Conservation (phyloP, 805 yeast species). For the Barnettozyma salicaria region DNA sequence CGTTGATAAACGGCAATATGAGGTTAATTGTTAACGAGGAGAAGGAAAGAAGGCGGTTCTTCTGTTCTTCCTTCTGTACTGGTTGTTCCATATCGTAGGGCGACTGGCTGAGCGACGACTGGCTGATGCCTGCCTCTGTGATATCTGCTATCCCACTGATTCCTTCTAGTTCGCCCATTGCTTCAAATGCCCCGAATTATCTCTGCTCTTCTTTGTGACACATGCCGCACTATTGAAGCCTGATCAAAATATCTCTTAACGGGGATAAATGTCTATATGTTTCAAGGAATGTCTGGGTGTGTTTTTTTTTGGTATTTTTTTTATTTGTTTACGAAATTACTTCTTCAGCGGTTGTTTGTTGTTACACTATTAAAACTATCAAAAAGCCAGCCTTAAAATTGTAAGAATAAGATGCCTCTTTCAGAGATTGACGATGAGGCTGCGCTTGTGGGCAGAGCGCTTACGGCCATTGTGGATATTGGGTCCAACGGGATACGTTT, state of each 20-base stretch:
- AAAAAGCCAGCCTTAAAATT: neutral
- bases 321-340: too few relatives aligned
- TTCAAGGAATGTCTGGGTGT: neutral
- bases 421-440: conserved; percentile 29
- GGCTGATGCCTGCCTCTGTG: too few relatives aligned
- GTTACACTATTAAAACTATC: neutral
- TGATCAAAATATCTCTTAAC: too few relatives aligned
- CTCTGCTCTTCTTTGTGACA: too few relatives aligned
- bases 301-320: too few relatives aligned
- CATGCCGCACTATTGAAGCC: too few relatives aligned
- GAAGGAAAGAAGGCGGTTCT: neutral
- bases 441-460: conserved; percentile 50
- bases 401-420: conserved; percentile 9
- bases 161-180: too few relatives aligned
- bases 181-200: too few relatives aligned
- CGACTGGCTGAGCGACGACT: too few relatives aligned
- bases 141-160: neutral
- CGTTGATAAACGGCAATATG: conserved; percentile 82
- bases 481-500: conserved; percentile 74
- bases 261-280: too few relatives aligned
- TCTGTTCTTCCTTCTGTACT: neutral
- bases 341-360: too few relatives aligned
- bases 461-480: conserved; percentile 66
- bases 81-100: neutral
- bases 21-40: conserved; percentile 60